Evolutionary conservation across 1,139 yeast genomes (phyloP), one percentile per base, ranked within the genome.

Genomic region (Entelexis sorbosivorans): DNA sequence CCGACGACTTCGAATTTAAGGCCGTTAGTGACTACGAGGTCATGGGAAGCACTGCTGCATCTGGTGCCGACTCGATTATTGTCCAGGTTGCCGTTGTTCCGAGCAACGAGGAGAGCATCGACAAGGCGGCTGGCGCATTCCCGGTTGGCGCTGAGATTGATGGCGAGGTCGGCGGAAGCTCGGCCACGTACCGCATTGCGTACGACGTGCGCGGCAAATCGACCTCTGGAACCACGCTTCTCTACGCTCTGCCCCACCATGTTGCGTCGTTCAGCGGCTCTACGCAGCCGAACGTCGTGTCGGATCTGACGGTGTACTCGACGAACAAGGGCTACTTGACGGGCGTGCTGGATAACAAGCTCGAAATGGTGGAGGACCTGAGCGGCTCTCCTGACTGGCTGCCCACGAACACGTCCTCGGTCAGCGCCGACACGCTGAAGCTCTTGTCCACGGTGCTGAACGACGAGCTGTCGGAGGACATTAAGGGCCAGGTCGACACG

Each of bases 181-280:
- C 71, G 6, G 83, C 79, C 3, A 65, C 69, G 16, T 82, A 81
- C 63, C 63, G 71, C 32, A 74, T 82, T 60, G 66, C 60, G 19
- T 83, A 82, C 66, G 57, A 66, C 6, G 74, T 80, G 20, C 62
- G 62, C 38, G 91, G 91, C 48, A 53, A 64, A 2, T 78, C 85
- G 10, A 63, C 70, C 8, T 67, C 75, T 19, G 79, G 79, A 4
- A 65, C 66, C 9, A 73, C 83, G 10, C 67, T 82, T 46, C 66
- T 82, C 3, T 84, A 78, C 65, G 84, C 86, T 9, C 72, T 82
- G 51, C 88, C 91, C 20, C 94, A 85, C 65, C 93, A 82, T 55
- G 71, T 77, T 47, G 69, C 68, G 34, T 73, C 84, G 1, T 69
- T 83, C 56, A 63, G 72, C 29, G 60, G 68, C 2, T 64, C 70